Conservation (phyloP, 257 asterid species). For the Solanum okadae region DNA sequence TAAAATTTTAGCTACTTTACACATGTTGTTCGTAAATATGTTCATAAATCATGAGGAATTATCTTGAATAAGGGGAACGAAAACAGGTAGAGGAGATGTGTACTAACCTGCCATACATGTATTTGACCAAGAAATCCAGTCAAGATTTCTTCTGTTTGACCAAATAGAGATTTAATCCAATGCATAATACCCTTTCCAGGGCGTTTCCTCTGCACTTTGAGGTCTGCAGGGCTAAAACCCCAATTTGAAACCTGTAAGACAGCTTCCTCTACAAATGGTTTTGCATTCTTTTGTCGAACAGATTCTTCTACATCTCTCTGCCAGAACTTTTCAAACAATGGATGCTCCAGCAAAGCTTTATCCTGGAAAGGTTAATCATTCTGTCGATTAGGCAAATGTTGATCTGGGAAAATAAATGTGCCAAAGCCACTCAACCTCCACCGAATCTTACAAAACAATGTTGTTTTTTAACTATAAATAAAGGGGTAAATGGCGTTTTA, state of each 20-base stretch:
- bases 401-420: not conserved
- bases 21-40: not conserved
- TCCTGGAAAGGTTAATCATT: constrained; percentile 41
- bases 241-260: constrained; percentile 73
- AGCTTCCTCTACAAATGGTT: constrained; percentile 87
- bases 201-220: constrained; percentile 40
- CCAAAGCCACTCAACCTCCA: not conserved
- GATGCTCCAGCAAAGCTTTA: constrained; percentile 50
- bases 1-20: not conserved
- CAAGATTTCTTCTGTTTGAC: constrained; percentile 41
- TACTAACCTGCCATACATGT: constrained; percentile 96
- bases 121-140: constrained; percentile 80
- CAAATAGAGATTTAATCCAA: constrained; percentile 63
- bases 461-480: not conserved
- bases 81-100: not conserved
- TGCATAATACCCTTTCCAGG: constrained; percentile 44
- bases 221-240: constrained; percentile 85
- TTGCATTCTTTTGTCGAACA: constrained; percentile 55
- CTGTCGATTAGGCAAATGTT: constrained; percentile 9
- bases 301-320: constrained; percentile 90
- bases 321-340: constrained; percentile 58
- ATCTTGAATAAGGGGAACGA: not conserved
- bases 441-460: not conserved
- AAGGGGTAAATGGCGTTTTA: not conserved
- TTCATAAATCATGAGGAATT: not conserved